Evolutionary conservation across 2,329 filamentous ascomycete species (phyloP), one percentile per base, ranked within the genome.

Genomic region (Arthrobotrys entomopaga): DNA sequence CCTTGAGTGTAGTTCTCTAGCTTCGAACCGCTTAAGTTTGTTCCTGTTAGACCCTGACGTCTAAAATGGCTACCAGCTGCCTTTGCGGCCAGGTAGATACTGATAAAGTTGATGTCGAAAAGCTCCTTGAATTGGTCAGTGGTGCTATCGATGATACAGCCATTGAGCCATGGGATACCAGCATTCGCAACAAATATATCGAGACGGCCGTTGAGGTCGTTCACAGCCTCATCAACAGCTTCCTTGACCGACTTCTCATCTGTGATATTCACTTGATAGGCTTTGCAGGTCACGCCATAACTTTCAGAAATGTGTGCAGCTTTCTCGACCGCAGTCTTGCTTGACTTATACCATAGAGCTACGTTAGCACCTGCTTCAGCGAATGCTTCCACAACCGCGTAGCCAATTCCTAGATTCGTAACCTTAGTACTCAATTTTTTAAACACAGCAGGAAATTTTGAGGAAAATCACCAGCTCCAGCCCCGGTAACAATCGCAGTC

Each of bases 141-240:
- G 5, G 24, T 38, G 20, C 38, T 50, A 13, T 61, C 49, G 16
- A 71, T 43, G 4, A 65, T 65, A 8, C 29, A 54, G 6, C 66
- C 66, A 29, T 57, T 20, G 5, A 86, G 88, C 90, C 90, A 93
- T 11, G 75, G 70, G 60, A 93, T 89, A 63, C 90, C 91, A 13
- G 89, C 88, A 80, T 95, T 94, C 77, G 91, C 91, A 46, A 93
- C 87, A 78, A 94, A 92, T 76, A 92, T 84, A 78, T 93, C 91
- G 8, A 94, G 85, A 3, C 90, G 87, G 73, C 89, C 89, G 79
- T 90, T 89, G 82, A 93, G 90, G 10, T 93, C 90, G 1, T 56
- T 77, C 50, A 89, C 82, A 72, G 86, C 85, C 13, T 83, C 81
- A 71, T 85, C 81, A 49, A 90, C 83, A 10, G 85, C 83, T 13